Base-by-base conservation (phyloP, 805 yeast genomes). In the Lachancea fermentati region DNA sequence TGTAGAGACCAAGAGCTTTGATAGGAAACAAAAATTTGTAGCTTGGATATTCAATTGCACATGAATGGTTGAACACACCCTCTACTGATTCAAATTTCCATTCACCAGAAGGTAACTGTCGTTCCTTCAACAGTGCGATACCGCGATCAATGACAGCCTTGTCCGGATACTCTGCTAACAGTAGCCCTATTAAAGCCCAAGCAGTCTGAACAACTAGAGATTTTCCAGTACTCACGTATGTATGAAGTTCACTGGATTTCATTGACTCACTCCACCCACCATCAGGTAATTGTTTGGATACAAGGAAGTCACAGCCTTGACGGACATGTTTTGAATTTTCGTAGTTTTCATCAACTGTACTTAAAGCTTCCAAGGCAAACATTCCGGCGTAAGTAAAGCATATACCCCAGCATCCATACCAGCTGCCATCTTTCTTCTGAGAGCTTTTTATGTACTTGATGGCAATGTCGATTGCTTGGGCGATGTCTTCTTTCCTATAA, bases 331-430 rank as follows among this genome's bases (percentile, higher is more conserved):
- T 74, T 30, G 82, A 76, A 52, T 81, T 86, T 1, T 54, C 55
- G 58, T 88, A 91, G 2, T 55, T 66, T 42, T 73, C 72, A 1
- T 80, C 85, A 19, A 82, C 81, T 3, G 91, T 76, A 19, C 77
- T 68, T 36, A 93, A 69, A 0, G 97, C 97, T 52, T 93, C 99
- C 19, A 93, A 63, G 0, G 99, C 99, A 74, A 93, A 93, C 98
- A 93, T 93, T 2, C 88, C 85, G 0, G 97, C 97, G 62, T 93
- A 93, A 0, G 96, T 85, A 58, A 73, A 88, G 58, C 99, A 93
- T 4, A 93, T 81, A 28, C 98, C 99, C 99, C 99, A 93, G 30
- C 87, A 79, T 1, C 99, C 99, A 60, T 89, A 94, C 97, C 97
- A 93, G 11, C 95, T 80, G 0, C 99, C 99, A 61, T 93, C 96